These are phyloP conservation scores for Schoenoplectus triqueter DNA, from an alignment of 202 grass and related monocot species.

Conservation along the genomic window DNA sequence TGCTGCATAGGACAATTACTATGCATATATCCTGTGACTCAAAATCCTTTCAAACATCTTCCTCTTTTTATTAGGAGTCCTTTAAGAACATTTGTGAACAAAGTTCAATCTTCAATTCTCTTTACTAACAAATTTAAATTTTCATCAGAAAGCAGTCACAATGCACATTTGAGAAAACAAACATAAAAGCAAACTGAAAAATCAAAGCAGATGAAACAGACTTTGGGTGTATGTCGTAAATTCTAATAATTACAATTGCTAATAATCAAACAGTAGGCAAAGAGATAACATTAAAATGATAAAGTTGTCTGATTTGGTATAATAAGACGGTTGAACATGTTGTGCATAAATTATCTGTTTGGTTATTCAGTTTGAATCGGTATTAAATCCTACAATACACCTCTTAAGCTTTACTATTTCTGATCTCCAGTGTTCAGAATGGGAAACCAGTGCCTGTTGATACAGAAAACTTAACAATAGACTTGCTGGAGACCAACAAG, in stretches of 20 bases:
- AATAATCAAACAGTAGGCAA: background rate
- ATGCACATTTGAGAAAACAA: background rate
- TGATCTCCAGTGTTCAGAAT: constrained; percentile 59
- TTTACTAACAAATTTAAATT: background rate
- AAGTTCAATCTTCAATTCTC: background rate
- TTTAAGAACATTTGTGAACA: background rate
- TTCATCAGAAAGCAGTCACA: background rate
- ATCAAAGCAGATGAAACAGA: background rate
- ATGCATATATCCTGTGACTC: background rate
- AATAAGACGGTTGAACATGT: background rate
- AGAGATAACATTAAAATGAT: background rate
- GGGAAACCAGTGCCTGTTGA: constrained; percentile 58
- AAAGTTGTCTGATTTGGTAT: background rate
- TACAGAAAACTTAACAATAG: constrained; percentile 64
- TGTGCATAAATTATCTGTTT: background rate
- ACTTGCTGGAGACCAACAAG: constrained; percentile 86
- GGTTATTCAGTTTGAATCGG: constrained; percentile 38
- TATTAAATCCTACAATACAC: background rate
- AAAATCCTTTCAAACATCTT: background rate
- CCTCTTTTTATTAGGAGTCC: background rate
- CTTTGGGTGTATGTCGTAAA: background rate
- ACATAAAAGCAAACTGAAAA: background rate
- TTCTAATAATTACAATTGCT: background rate
- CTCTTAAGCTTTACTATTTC: constrained; percentile 35
- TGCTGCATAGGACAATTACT: background rate